A percentile compares a stretch with the other conserved stretches of the same genome.
Conservation (phyloP, 2,329 filamentous ascomycete species). For the Aspergillus sp. region DNA sequence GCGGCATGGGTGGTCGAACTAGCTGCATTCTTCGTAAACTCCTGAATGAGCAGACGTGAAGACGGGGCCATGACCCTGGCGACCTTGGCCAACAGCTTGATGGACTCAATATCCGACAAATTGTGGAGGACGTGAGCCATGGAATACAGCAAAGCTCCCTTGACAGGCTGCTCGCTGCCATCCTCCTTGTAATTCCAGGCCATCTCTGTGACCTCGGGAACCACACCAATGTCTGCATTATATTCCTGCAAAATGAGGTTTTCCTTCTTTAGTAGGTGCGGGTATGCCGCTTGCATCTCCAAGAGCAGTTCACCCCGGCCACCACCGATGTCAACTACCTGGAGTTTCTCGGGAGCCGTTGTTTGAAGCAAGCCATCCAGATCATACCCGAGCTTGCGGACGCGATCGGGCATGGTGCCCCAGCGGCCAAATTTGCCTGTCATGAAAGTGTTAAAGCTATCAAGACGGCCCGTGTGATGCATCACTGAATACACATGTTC, state of each 20-base stretch:
- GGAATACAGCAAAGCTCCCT: slow-evolving; percentile 36
- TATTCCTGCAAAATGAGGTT: slow-evolving; percentile 42
- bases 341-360: slow-evolving; percentile 15
- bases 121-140: slow-evolving; percentile 43
- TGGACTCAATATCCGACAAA: slow-evolving; percentile 38
- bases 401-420: slow-evolving; percentile 35
- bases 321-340: slow-evolving; percentile 42
- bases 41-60: slow-evolving; percentile 39
- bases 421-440: slow-evolving; percentile 40
- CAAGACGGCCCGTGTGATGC: slow-evolving; percentile 38
- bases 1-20: slow-evolving; percentile 40
- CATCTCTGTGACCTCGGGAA: slow-evolving; percentile 32
- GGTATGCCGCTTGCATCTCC: slow-evolving; percentile 38
- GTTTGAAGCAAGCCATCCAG: slow-evolving; percentile 27
- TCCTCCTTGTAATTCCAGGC: slow-evolving; percentile 41
- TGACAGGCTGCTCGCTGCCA: slow-evolving; percentile 34
- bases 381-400: slow-evolving; percentile 35
- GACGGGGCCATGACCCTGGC: slow-evolving; percentile 36
- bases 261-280: slow-evolving; percentile 24
- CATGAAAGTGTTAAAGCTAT: slow-evolving; percentile 44
- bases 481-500: slow-evolving; percentile 42
- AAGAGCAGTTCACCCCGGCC: slow-evolving; percentile 40
- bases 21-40: slow-evolving; percentile 38
- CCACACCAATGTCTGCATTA: slow-evolving; percentile 31
- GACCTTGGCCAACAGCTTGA: slow-evolving; percentile 39